Conservation (phyloP, 768 basidiomycete genomes). For the Auricularia sp. region DNA sequence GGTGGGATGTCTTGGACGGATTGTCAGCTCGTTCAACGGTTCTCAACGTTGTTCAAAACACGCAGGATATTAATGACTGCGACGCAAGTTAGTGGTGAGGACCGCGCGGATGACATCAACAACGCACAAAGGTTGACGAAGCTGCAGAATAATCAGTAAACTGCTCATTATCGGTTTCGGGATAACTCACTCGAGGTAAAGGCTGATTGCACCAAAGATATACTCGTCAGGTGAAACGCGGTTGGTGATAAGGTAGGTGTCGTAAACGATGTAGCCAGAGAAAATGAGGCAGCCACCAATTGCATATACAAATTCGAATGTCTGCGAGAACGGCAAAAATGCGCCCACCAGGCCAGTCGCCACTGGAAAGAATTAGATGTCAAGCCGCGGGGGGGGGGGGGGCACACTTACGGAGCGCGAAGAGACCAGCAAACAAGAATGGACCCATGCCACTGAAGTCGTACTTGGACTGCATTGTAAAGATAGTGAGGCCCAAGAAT, state of each 20-base stretch:
- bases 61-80: constrained; percentile 70
- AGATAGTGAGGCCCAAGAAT: constrained; percentile 87
- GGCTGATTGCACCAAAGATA: constrained; percentile 79
- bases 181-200: constrained; percentile 81
- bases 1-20: no score
- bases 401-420: constrained; percentile 50
- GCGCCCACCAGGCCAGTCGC: constrained; percentile 75
- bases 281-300: constrained; percentile 72
- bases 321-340: constrained; percentile 78
- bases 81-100: constrained; percentile 23
- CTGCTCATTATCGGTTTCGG: constrained; percentile 1
- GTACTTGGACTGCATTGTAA: constrained; percentile 95
- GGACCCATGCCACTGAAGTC: constrained; percentile 91
- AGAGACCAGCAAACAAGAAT: constrained; percentile 76
- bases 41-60: constrained; percentile 50
- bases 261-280: constrained; percentile 83
- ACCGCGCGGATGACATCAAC: constrained; percentile 32
- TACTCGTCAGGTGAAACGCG: constrained; percentile 87
- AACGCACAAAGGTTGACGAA: constrained; percentile 63
- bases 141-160: constrained; percentile 27
- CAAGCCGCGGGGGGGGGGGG: constrained; percentile 14
- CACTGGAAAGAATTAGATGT: constrained; percentile 28
- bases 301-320: constrained; percentile 74
- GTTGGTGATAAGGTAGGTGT: constrained; percentile 84
- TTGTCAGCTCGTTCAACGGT: constrained; percentile 19